A percentile compares a stretch with the other conserved stretches of the same genome.
phyloP scores from a whole-genome alignment of 2,329 filamentous ascomycete species.

The Thelonectria rubi region DNA sequence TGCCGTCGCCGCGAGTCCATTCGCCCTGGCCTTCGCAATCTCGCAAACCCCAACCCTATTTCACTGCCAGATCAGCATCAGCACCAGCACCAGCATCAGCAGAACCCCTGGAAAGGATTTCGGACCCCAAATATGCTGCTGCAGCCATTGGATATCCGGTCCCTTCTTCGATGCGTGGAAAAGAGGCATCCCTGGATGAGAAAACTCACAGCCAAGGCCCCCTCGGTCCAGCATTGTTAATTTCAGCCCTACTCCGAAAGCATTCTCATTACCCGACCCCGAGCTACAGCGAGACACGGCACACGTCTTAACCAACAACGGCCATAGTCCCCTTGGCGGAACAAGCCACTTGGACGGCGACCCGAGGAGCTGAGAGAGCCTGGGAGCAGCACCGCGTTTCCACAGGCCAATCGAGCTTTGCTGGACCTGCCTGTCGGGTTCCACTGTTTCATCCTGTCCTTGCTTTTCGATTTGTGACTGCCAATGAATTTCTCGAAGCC shows the following conservation, averaged over 20 bases:
- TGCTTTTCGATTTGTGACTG: constrained; percentile 7
- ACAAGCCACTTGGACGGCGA: constrained; percentile 15
- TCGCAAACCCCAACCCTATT: constrained; percentile 27
- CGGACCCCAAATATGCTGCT: constrained; percentile 6
- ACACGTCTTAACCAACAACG: constrained; percentile 10
- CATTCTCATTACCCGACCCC: constrained; percentile 11
- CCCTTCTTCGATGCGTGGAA: constrained; percentile 6
- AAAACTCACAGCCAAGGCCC: too few relatives aligned
- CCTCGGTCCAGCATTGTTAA: neutral
- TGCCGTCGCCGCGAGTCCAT: constrained; percentile 14
- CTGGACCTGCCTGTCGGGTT: neutral
- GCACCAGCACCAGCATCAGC: constrained; percentile 12
- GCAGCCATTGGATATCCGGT: constrained; percentile 1
- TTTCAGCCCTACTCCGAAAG: constrained; percentile 12
- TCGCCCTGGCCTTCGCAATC: constrained; percentile 25
- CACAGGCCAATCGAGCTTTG: constrained; percentile 6
- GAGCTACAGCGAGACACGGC: neutral
- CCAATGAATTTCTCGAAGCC: constrained; percentile 12
- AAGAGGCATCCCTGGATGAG: constrained; percentile 2
- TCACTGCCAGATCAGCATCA: constrained; percentile 18
- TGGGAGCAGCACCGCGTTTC: too few relatives aligned
- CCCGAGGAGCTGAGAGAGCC: neutral
- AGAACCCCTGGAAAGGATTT: constrained; percentile 7
- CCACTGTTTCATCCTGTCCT: constrained; percentile 22
- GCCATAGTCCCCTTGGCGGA: neutral